Conservation (phyloP, 2,329 filamentous ascomycete genomes). For the Emericellopsis cladophorae region DNA sequence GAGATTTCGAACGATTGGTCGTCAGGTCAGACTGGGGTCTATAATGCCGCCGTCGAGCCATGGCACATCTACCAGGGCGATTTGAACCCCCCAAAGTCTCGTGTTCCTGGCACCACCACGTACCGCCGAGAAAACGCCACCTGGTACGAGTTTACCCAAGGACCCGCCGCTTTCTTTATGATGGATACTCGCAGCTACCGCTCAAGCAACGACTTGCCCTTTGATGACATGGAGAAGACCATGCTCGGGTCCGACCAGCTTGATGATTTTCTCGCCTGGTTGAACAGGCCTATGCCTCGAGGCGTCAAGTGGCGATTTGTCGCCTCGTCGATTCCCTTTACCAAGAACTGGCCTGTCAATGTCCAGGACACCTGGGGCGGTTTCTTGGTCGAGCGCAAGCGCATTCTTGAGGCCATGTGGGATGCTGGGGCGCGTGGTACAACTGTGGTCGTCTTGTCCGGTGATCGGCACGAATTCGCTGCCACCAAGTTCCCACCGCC, state of each 20-base stretch:
- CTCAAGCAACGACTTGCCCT: constrained; percentile 44
- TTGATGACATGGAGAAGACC: constrained; percentile 54
- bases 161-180: constrained; percentile 89
- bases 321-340: constrained; percentile 84
- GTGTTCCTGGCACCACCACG: constrained; percentile 13
- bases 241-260: constrained; percentile 80
- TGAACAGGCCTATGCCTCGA: constrained; percentile 56
- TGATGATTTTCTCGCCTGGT: constrained; percentile 64
- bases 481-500: constrained; percentile 68
- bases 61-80: constrained; percentile 78
- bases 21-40: constrained; percentile 68
- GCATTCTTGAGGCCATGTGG: constrained; percentile 87
- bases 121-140: constrained; percentile 44
- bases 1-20: constrained; percentile 95
- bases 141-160: constrained; percentile 82
- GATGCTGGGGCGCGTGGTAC: constrained; percentile 45
- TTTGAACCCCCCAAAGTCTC: constrained; percentile 65
- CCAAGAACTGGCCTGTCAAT: constrained; percentile 92
- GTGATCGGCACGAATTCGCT: constrained; percentile 94
- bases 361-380: constrained; percentile 88
- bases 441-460: constrained; percentile 65
- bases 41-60: constrained; percentile 66
- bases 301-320: constrained; percentile 92
- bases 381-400: constrained; percentile 67
- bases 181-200: constrained; percentile 85